Percentiles rank a stretch among this genome's conserved stretches.
Evolutionary conservation across 257 asterid genomes (phyloP).

Genomic region (Nicotiana benthamiana): DNA sequence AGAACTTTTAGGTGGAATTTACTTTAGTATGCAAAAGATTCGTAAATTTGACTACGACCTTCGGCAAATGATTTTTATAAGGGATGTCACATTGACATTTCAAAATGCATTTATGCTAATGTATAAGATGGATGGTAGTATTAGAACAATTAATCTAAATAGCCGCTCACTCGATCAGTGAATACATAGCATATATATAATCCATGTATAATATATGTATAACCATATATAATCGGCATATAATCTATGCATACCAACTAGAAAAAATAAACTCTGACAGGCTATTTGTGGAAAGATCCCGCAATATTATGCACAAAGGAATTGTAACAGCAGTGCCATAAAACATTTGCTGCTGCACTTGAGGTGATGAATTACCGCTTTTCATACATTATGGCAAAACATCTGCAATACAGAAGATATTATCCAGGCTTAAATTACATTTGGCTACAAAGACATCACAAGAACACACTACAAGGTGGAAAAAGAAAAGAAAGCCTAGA

Average conservation of each 20-base stretch:
- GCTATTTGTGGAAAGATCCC: no score
- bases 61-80: neutral
- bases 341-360: neutral
- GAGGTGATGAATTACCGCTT: neutral
- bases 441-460: neutral
- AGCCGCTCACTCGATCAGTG: no score
- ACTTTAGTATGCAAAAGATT: no score
- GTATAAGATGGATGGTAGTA: no score
- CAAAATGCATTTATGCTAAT: no score
- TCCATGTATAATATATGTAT: no score
- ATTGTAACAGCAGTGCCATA: neutral
- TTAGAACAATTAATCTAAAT: no score
- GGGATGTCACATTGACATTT: neutral
- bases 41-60: neutral
- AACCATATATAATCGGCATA: no score
- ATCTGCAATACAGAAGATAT: neutral
- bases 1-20: no score
- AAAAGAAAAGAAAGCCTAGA: neutral
- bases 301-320: neutral
- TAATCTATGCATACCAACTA: no score
- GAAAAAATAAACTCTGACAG: no score
- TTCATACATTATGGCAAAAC: slow-evolving; percentile 1
- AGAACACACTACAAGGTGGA: neutral
- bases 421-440: neutral
- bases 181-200: no score